These are phyloP conservation scores for Panaeolus papilionaceus DNA, from an alignment of 768 basidiomycete species.

Conservation along the genomic window DNA sequence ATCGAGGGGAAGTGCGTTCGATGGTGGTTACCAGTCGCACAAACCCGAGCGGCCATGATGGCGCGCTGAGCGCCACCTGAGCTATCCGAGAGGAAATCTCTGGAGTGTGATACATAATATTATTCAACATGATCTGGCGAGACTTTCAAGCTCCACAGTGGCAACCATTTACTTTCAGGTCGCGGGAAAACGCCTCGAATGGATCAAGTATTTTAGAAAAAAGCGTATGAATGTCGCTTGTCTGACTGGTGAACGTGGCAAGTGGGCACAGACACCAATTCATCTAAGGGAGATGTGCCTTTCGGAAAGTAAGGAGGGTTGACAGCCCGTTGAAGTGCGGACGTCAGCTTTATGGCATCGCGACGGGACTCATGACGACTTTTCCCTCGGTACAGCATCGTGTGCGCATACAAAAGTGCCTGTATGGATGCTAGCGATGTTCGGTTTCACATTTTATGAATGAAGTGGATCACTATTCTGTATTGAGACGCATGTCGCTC, in stretches of 20 bases:
- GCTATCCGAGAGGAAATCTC: background rate
- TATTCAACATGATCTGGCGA: background rate
- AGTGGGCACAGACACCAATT: background rate
- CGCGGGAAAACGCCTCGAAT: background rate
- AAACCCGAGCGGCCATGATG: background rate
- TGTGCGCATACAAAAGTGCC: background rate
- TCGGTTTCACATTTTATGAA: conserved; percentile 3
- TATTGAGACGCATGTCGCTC: background rate
- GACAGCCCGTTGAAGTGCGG: conserved; percentile 4
- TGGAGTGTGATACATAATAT: background rate
- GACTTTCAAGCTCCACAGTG: background rate
- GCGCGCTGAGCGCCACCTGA: conserved; percentile 2
- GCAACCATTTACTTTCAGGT: background rate
- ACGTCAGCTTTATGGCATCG: background rate
- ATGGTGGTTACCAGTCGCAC: background rate
- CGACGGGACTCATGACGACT: conserved; percentile 9
- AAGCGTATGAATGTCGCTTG: background rate
- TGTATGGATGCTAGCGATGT: background rate
- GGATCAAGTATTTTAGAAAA: background rate
- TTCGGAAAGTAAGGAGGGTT: conserved; percentile 8
- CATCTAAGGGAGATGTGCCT: conserved; percentile 1
- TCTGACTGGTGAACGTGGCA: background rate
- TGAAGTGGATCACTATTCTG: background rate
- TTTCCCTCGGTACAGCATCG: background rate
- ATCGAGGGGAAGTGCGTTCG: background rate